Percentiles rank a stretch among this genome's conserved stretches.
Conservation (phyloP, 805 yeast genomes). For the Zygoascus flipseniorum region DNA sequence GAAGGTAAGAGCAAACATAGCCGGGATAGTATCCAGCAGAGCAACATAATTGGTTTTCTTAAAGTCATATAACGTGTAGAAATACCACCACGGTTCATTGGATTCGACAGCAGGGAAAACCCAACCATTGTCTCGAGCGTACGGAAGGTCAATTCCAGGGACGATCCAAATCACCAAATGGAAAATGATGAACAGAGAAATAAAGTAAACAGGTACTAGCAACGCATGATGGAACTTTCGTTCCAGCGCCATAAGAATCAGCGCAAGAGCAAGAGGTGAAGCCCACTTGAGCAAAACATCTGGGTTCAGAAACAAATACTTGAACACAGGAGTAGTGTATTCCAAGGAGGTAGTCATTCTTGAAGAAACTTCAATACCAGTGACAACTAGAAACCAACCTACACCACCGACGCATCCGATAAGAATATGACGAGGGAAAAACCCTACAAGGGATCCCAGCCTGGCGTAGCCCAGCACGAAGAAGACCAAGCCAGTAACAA, state of each 20-base stretch:
- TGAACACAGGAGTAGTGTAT: conserved; percentile 39
- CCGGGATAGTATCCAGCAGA: conserved; percentile 64
- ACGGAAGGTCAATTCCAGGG: conserved; percentile 55
- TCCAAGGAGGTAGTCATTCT: conserved; percentile 65
- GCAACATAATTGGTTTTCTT: conserved; percentile 65
- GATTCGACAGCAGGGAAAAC: conserved; percentile 60
- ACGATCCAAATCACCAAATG: conserved; percentile 58
- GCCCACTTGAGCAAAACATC: conserved; percentile 56
- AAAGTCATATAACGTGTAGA: conserved; percentile 67
- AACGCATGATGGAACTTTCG: conserved; percentile 58
- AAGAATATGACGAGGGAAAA: conserved; percentile 90
- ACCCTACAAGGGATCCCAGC: conserved; percentile 83
- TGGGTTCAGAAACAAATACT: conserved; percentile 30
- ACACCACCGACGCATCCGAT: conserved; percentile 99
- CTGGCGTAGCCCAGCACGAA: conserved; percentile 65
- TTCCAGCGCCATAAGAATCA: conserved; percentile 52
- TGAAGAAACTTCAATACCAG: conserved; percentile 89
- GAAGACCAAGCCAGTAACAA: conserved; percentile 82
- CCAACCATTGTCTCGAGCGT: conserved; percentile 74
- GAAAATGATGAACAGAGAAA: conserved; percentile 57
- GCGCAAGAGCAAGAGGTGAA: conserved; percentile 59
- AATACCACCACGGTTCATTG: conserved; percentile 79
- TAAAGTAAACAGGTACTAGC: conserved; percentile 74
- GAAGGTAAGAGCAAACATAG: conserved; percentile 92
- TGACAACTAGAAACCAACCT: conserved; percentile 81